phyloP scores from a whole-genome alignment of 495 filamentous ascomycete genomes.

The Lasiosphaeris hirsuta region DNA sequence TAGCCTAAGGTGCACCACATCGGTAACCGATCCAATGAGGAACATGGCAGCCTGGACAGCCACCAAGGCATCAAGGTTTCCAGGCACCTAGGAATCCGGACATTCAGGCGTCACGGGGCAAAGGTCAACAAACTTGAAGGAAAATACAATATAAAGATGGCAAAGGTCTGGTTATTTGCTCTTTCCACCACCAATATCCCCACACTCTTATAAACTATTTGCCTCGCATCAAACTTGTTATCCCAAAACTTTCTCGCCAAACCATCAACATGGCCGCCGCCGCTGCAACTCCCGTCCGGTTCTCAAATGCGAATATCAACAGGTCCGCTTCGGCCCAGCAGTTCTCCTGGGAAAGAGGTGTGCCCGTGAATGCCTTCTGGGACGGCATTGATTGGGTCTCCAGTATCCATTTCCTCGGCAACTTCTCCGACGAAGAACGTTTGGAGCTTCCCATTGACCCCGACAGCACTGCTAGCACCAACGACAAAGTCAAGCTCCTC shows the following conservation, averaged over 20 bases:
- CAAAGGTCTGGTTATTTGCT: background rate
- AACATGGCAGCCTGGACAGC: background rate
- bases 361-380: constrained; percentile 1
- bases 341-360: background rate
- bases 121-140: background rate
- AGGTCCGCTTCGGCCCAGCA: background rate
- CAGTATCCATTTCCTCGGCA: background rate
- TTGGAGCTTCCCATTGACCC: background rate
- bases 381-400: constrained; percentile 1
- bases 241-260: background rate
- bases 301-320: background rate
- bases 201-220: background rate
- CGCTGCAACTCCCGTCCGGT: background rate
- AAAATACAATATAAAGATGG: background rate
- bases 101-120: background rate
- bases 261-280: background rate
- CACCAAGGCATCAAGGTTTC: background rate
- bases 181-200: background rate
- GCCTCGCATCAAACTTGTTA: background rate
- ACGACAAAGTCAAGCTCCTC: background rate
- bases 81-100: background rate
- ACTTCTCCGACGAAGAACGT: constrained; percentile 2
- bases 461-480: background rate
- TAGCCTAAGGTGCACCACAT: background rate
- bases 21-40: background rate